phyloP scores from a whole-genome alignment of 78 protist species.

The Pigoraptor vietnamica region DNA sequence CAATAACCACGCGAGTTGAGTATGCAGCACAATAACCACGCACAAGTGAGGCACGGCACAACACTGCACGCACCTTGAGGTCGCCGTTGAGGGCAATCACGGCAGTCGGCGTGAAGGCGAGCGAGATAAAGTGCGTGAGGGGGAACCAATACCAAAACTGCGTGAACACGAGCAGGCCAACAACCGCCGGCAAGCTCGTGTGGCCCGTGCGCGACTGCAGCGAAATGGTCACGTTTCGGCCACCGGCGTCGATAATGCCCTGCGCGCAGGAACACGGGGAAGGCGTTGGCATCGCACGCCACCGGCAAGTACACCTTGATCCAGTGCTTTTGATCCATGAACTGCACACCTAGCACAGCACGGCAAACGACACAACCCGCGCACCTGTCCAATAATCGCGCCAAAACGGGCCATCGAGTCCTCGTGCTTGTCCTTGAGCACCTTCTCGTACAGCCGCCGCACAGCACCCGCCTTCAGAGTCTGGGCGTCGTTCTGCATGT shows the following conservation, averaged over 20 bases:
- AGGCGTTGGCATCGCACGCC: no score
- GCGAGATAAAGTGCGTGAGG: conserved; percentile 73
- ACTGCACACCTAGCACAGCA: background rate
- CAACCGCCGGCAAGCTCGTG: conserved; percentile 41
- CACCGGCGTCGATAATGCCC: conserved; percentile 88
- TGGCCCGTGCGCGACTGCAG: conserved; percentile 66
- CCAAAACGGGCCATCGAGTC: conserved; percentile 89
- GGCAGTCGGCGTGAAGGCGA: conserved; percentile 94
- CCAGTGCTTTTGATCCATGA: no score
- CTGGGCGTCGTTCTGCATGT: conserved; percentile 8
- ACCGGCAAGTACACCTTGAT: no score
- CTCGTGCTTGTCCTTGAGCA: conserved; percentile 79
- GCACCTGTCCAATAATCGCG: conserved; percentile 89
- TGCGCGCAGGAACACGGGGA: no score
- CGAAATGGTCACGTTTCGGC: conserved; percentile 86
- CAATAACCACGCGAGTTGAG: no score
- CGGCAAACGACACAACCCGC: background rate
- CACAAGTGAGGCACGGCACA: no score
- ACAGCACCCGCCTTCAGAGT: conserved; percentile 30
- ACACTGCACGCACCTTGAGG: conserved; percentile 43
- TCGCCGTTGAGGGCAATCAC: conserved; percentile 85
- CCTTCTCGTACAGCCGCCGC: conserved; percentile 36
- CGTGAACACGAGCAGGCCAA: conserved; percentile 76
- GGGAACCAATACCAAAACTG: conserved; percentile 98
- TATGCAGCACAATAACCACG: background rate